Conservation (phyloP, 176 grass and related monocot species). For the Ensete ventricosum region DNA sequence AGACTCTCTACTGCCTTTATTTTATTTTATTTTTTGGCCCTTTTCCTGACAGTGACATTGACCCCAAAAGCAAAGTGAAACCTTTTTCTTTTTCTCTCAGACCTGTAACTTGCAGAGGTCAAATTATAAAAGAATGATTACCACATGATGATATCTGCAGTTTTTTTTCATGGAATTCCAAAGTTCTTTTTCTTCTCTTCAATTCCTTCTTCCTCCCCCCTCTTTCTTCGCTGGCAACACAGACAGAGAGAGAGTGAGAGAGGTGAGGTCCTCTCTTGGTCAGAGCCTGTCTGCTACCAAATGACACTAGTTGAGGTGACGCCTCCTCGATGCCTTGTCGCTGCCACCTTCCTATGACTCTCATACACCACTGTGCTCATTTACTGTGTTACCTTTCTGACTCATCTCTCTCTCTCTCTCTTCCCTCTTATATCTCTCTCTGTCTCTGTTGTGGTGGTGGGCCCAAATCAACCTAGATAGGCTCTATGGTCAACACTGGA, state of each 20-base stretch:
- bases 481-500: neutral
- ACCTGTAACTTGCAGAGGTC: neutral
- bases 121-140: conserved; percentile 41
- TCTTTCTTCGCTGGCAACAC: conserved; percentile 17
- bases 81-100: neutral
- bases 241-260: neutral
- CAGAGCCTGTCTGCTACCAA: neutral
- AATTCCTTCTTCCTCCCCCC: conserved; percentile 12
- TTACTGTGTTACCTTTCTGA: neutral
- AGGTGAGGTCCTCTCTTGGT: neutral
- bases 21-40: neutral
- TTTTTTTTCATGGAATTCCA: too few relatives aligned
- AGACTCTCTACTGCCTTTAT: neutral
- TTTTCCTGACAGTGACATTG: conserved; percentile 8
- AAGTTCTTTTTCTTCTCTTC: neutral
- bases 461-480: too few relatives aligned
- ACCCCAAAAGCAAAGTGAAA: neutral
- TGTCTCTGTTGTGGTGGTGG: too few relatives aligned
- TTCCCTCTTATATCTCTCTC: neutral
- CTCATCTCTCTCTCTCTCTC: neutral
- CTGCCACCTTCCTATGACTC: neutral
- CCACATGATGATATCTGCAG: conserved; percentile 23
- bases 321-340: neutral
- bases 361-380: neutral
- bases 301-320: neutral